phyloP scores from a whole-genome alignment of 2,329 filamentous ascomycete genomes.

The Cercospora berteroae region DNA sequence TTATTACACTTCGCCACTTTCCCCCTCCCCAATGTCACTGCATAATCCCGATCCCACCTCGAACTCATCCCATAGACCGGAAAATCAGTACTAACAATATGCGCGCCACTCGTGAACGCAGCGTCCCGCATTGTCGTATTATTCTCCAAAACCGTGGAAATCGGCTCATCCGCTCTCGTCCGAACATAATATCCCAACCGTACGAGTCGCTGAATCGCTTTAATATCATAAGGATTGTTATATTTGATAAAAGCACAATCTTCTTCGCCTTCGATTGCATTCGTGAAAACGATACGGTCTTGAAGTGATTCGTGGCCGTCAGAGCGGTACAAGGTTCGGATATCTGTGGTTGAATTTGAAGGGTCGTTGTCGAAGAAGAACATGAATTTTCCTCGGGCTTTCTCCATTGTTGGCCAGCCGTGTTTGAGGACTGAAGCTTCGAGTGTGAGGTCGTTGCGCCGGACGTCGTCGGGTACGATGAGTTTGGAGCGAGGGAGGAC shows the following conservation, averaged over 20 bases:
- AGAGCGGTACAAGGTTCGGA: slow-evolving; percentile 44
- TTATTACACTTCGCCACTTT: slow-evolving; percentile 42
- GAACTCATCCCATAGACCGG: slow-evolving; percentile 49
- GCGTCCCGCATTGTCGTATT: slow-evolving; percentile 46
- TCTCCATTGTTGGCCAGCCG: slow-evolving; percentile 51
- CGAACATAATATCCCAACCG: slow-evolving; percentile 51
- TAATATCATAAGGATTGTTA: slow-evolving; percentile 44
- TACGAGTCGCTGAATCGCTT: slow-evolving; percentile 48
- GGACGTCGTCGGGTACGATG: slow-evolving; percentile 50
- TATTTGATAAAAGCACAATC: slow-evolving; percentile 54
- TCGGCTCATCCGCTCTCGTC: slow-evolving; percentile 49
- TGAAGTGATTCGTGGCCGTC: slow-evolving; percentile 41
- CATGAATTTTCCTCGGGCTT: slow-evolving; percentile 47
- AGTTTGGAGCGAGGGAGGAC: slow-evolving; percentile 45
- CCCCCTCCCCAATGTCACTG: slow-evolving; percentile 35
- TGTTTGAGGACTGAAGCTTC: slow-evolving; percentile 48
- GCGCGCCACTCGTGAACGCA: slow-evolving; percentile 50
- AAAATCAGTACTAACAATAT: slow-evolving; percentile 53
- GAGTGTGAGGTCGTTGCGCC: slow-evolving; percentile 43
- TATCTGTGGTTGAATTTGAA: slow-evolving; percentile 32
- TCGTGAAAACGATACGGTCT: slow-evolving; percentile 51
- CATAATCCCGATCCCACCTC: slow-evolving; percentile 51
- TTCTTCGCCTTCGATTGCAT: slow-evolving; percentile 45
- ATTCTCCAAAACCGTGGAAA: slow-evolving; percentile 44
- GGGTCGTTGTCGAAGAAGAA: slow-evolving; percentile 55